phyloP scores from a whole-genome alignment of 768 basidiomycete genomes.

The Panaeolus papilionaceus region DNA sequence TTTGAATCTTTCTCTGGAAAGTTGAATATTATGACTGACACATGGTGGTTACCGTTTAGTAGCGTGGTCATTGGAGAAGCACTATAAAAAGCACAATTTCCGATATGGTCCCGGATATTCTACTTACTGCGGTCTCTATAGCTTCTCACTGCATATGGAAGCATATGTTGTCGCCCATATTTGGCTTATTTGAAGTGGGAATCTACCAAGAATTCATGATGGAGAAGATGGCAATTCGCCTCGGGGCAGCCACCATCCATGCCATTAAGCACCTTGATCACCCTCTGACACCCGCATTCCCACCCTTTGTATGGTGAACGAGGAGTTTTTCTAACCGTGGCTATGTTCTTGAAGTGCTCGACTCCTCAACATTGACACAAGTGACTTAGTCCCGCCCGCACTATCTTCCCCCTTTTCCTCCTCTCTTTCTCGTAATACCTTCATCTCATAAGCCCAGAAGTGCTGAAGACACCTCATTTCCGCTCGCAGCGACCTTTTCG shows the following conservation, averaged over 20 bases:
- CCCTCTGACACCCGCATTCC: background rate
- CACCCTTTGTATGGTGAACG: background rate
- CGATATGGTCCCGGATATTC: slow-evolving; percentile 6
- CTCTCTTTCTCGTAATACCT: background rate
- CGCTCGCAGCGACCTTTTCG: background rate
- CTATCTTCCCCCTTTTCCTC: background rate
- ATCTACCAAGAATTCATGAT: background rate
- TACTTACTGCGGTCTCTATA: slow-evolving; percentile 4
- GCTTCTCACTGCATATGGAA: background rate
- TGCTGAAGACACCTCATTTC: background rate
- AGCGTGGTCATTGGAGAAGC: background rate
- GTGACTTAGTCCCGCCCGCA: background rate
- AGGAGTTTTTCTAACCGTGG: background rate
- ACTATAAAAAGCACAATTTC: background rate
- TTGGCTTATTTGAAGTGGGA: background rate
- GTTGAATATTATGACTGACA: background rate
- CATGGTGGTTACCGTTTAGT: background rate
- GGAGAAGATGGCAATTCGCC: slow-evolving; percentile 8
- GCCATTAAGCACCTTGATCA: background rate
- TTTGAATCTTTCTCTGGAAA: background rate
- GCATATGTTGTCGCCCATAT: background rate
- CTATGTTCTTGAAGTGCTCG: background rate
- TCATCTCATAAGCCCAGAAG: background rate
- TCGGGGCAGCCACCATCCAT: slow-evolving; percentile 7
- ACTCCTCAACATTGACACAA: slow-evolving; percentile 10